Base-by-base conservation (phyloP, 495 filamentous ascomycete genomes). In the Podospora sp. region DNA sequence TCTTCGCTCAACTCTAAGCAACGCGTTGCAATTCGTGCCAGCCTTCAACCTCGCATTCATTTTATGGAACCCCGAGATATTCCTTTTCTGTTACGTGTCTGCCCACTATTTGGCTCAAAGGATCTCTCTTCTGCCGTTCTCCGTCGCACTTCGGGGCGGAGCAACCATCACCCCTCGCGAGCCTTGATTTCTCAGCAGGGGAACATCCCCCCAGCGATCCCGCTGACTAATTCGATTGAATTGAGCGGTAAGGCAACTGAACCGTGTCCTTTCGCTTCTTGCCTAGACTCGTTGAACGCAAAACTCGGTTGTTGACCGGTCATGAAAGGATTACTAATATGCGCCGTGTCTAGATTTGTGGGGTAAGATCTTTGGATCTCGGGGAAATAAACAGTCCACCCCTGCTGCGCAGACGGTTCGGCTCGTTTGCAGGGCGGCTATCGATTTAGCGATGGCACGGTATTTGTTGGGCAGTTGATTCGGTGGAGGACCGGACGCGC, bases 141-240 rank as follows among this genome's bases (percentile, higher is more conserved):
- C 25, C 60, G 14, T 9, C 60, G 26, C 57, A 33, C 33, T 33
- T 35, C 26, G 16, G 57, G 27, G 57, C 26, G 33, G 57, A 59
- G 33, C 26, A 36, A 55, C 12, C 5, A 27, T 9, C 20, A 46
- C 12, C 36, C 26, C 60, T n/a, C 25, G 60, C 35, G 40, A 11
- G 40, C 33, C 16, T 59, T 59, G 60, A 62, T 62, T 62, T 62
- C 60, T 62, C 60, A 62, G 60, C 60, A 62, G 27, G 0, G 0
- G n/a, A 4, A 6, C 35, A 51, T 22, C 12, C 20, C n/a, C 22
- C 21, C 12, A 4, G 9, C 1, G 59, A 21, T 20, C 6, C 0
- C 9, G 29, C 8, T 20, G 60, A 25, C 24, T 25, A 46, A 46
- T 46, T 46, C 40, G 16, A 46, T 46, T 46, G 9, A 18, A 46